Base-by-base conservation (phyloP, 495 filamentous ascomycete species). In the Hypoxylon trugodes region DNA sequence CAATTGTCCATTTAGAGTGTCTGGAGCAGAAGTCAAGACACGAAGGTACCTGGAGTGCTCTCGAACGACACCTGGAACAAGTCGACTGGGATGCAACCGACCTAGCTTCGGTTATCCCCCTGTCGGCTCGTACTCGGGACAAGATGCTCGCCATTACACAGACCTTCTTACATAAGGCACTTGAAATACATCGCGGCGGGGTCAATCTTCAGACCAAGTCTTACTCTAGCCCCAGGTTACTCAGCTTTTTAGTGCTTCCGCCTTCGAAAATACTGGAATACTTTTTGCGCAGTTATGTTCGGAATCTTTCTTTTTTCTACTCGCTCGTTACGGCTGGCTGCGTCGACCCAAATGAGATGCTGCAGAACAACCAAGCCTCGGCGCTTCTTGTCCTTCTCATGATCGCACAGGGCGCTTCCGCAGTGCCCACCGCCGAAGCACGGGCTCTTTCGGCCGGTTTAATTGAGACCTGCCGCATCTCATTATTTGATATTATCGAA, bases 381-480 rank as follows among this genome's bases (percentile, higher is more conserved):
- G 85, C 82, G 18, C 73, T 89, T 22, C 69, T 88, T 5, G 76
- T 88, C 1, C 69, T 88, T 12, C 79, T 88, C 71, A 87, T 87
- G 86, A 87, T 89, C 51, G 85, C 86, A 1, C 82, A 86, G 58
- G 86, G 86, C 16, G 86, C 86, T 10, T 82, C 81, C 38, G 74
- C 77, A 6, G 79, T 86, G 56, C 82, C 84, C 7, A 83, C 78
- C 18, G 72, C 80, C 0, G 85, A 87, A 69, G 85, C 84, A 1
- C 74, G 84, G 12, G 79, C 79, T 64, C 77, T 89, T 9, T 85
- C 85, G 7, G 80, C 82, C n/a, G 86, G 86, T 2, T 69, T 89
- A 50, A 84, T 82, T 7, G 86, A 88, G 69, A 86, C 83, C 3
- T 87, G 86, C 62, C 85, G 86, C 46, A 87, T 88, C 53, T 86